Evolutionary conservation across 2,329 filamentous ascomycete genomes (phyloP).

Genomic region (Ophiostoma ulmi): DNA sequence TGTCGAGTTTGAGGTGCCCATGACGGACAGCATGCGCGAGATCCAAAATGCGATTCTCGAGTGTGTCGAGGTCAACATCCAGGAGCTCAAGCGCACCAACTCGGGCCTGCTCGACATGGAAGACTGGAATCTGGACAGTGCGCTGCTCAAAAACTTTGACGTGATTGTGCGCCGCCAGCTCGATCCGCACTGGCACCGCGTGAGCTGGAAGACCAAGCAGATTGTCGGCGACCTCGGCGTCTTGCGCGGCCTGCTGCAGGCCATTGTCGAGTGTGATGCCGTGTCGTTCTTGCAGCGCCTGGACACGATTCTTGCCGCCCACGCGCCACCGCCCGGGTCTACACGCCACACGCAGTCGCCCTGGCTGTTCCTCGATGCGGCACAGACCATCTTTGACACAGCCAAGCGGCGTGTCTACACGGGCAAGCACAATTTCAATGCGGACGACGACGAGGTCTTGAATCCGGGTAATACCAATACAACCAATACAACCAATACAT

Average conservation of each 20-base stretch:
- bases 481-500: constrained; percentile 29
- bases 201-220: constrained; percentile 90
- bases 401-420: constrained; percentile 84
- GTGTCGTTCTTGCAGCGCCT: constrained; percentile 90
- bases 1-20: constrained; percentile 90
- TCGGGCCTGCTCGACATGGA: constrained; percentile 80
- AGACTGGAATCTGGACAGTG: constrained; percentile 93
- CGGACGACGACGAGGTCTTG: constrained; percentile 36
- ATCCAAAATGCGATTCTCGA: constrained; percentile 95
- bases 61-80: constrained; percentile 90
- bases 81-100: constrained; percentile 88
- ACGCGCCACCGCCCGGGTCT: constrained; percentile 81
- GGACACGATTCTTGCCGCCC: constrained; percentile 87
- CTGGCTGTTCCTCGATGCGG: constrained; percentile 93
- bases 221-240: constrained; percentile 87
- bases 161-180: constrained; percentile 80
- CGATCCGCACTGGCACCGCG: constrained; percentile 94
- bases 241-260: constrained; percentile 75
- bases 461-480: constrained; percentile 28
- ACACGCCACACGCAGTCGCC: constrained; percentile 85
- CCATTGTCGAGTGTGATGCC: constrained; percentile 77
- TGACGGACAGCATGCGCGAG: constrained; percentile 88
- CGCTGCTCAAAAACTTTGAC: constrained; percentile 88
- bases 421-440: constrained; percentile 53
- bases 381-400: constrained; percentile 87